Conservation (phyloP, 805 yeast species). For the Candida maesae region DNA sequence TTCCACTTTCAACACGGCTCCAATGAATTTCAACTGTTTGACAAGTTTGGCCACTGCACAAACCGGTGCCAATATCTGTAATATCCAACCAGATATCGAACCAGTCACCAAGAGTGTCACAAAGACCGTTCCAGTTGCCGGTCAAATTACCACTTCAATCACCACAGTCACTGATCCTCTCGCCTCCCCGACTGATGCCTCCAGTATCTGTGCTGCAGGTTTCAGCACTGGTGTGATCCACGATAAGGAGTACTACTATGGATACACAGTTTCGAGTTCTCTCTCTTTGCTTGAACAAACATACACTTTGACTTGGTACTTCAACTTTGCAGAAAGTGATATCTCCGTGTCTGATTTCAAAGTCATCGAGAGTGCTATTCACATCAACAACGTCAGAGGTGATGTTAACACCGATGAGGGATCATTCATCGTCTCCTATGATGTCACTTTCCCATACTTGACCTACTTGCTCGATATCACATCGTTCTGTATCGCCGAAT, state of each 20-base stretch:
- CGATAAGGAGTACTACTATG: neutral
- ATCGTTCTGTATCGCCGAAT: slow-evolving; percentile 12
- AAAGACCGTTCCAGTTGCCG: too few species aligned
- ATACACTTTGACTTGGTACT: slow-evolving; percentile 18
- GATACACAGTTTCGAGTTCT: neutral
- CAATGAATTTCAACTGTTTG: neutral
- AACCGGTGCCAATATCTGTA: neutral
- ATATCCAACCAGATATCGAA: too few species aligned
- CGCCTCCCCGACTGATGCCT: neutral
- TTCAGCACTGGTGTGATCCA: neutral
- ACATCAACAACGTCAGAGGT: slow-evolving; percentile 7
- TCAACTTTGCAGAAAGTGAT: slow-evolving; percentile 5
- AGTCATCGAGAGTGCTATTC: slow-evolving; percentile 4
- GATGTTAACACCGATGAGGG: slow-evolving; percentile 19
- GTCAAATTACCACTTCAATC: neutral
- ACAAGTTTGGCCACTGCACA: neutral
- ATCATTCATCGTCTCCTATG: slow-evolving; percentile 10
- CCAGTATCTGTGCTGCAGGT: neutral
- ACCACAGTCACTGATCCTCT: neutral
- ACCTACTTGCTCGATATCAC: slow-evolving; percentile 3
- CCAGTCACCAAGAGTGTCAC: too few species aligned
- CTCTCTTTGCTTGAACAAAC: neutral
- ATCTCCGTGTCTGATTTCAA: slow-evolving; percentile 10
- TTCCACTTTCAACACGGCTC: neutral
- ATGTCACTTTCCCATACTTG: slow-evolving; percentile 3